phyloP scores from a whole-genome alignment of 2,329 filamentous ascomycete genomes.

The Penicillium janthinellum region DNA sequence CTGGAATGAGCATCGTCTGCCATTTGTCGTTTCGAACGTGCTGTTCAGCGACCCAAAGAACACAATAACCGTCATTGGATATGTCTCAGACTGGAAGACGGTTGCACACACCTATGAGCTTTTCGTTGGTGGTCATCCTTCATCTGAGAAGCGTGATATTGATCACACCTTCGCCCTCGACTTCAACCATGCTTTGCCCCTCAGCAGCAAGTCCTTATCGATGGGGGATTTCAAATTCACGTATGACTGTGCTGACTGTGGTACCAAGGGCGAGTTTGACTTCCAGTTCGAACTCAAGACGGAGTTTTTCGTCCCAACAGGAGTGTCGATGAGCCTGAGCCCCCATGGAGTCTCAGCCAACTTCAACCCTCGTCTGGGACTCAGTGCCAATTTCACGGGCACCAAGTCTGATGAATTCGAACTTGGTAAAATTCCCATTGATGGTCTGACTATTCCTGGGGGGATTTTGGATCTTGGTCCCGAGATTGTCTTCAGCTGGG shows the following conservation, averaged over 20 bases:
- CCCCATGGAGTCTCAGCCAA: background rate
- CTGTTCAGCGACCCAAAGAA: background rate
- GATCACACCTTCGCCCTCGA: background rate
- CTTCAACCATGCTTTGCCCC: background rate
- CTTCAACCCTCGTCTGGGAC: background rate
- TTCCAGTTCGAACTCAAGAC: background rate
- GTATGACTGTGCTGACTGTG: background rate
- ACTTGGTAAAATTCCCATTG: background rate
- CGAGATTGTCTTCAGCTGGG: slow-evolving; percentile 5
- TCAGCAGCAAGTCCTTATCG: background rate
- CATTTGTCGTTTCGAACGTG: background rate
- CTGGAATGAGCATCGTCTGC: background rate
- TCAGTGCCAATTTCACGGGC: background rate
- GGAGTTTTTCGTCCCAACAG: background rate
- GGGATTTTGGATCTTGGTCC: background rate
- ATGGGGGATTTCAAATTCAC: background rate
- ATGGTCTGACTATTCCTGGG: background rate
- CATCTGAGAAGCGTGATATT: background rate
- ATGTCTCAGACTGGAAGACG: background rate
- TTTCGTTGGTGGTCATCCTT: background rate
- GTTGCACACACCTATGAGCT: background rate
- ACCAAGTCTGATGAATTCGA: background rate
- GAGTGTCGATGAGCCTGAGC: background rate
- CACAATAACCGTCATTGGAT: background rate
- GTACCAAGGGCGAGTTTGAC: background rate